Evolutionary conservation across 179 eudicot species (phyloP).

Genomic region (Drosera spatulata): DNA sequence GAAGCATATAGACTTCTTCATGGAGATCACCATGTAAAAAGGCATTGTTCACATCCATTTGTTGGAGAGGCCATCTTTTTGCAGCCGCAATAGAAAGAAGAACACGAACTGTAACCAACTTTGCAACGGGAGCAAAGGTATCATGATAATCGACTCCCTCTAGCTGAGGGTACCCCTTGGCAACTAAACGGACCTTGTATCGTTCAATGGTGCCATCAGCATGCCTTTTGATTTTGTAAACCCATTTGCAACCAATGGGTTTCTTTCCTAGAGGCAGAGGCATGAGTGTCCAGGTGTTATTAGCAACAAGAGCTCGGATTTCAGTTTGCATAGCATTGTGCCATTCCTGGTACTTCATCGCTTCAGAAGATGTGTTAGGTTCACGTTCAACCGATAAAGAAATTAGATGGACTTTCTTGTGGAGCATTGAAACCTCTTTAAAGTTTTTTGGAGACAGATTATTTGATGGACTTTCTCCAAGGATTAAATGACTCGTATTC

Average conservation of each 20-base stretch:
- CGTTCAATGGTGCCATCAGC: neutral
- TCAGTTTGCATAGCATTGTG: slow-evolving; percentile 1
- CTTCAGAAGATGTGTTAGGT: no score
- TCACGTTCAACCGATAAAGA: no score
- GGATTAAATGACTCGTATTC: no score
- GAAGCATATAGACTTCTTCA: neutral
- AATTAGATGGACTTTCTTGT: no score
- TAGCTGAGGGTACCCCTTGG: neutral
- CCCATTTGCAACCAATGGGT: slow-evolving; percentile 9
- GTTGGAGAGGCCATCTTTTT: neutral
- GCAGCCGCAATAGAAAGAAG: neutral
- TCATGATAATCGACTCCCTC: neutral
- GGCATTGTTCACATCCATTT: neutral
- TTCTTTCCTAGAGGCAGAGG: slow-evolving; percentile 7
- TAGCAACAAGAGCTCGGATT: neutral
- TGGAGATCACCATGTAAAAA: neutral
- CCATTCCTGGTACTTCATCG: no score
- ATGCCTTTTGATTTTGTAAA: slow-evolving; percentile 5
- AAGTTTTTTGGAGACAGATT: no score
- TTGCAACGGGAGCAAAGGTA: neutral
- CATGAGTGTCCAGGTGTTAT: slow-evolving; percentile 6
- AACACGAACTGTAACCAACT: neutral
- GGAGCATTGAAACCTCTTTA: no score
- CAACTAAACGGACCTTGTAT: neutral
- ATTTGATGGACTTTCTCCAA: no score